Evolutionary conservation across 139 green algal genomes (phyloP), one percentile per base, ranked within the genome.

Genomic region (Spirogloea muscicola): DNA sequence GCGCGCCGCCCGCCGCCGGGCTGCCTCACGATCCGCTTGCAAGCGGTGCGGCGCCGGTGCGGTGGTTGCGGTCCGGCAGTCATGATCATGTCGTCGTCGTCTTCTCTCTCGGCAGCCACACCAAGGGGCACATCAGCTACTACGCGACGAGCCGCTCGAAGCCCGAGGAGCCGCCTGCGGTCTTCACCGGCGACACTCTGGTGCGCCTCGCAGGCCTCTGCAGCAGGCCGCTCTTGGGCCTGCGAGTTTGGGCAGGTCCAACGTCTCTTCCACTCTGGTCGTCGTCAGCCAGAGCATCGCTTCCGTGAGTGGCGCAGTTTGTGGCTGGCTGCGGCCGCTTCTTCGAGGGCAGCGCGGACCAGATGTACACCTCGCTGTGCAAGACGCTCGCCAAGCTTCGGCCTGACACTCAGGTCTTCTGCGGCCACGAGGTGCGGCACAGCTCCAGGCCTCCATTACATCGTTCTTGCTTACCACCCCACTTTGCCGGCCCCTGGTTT

Each of bases 151-250:
- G 9, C 34, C 39, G 16, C 1, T 41, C 41, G n/a, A 39, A 40
- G 10, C 31, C 33, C 2, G 31, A 81, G 6, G 44, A 55, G 21
- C n/a, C n/a, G n/a, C 72, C 72, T 2, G 75, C 52, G n/a, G 34
- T 82, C 40, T 82, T 82, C 59, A 82, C 74, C 5, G 74, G 74
- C 2, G 74, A 82, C 59, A 84, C 74, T 36, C 38, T 81, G 65
- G 68, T 77, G 18, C 39, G 43, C 52, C 16, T 38, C 13, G 18
- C n/a, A n/a, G n/a, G n/a, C n/a, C n/a, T n/a, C n/a, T n/a, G n/a
- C n/a, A n/a, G n/a, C n/a, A n/a, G n/a, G n/a, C n/a, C n/a, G n/a
- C n/a, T n/a, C n/a, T n/a, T n/a, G n/a, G n/a, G n/a, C n/a, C n/a
- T n/a, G n/a, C n/a, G n/a, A n/a, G n/a, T n/a, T n/a, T n/a, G n/a